These are phyloP conservation scores for Centella asiatica DNA, from an alignment of 129 eudicot species.

Conservation along the genomic window DNA sequence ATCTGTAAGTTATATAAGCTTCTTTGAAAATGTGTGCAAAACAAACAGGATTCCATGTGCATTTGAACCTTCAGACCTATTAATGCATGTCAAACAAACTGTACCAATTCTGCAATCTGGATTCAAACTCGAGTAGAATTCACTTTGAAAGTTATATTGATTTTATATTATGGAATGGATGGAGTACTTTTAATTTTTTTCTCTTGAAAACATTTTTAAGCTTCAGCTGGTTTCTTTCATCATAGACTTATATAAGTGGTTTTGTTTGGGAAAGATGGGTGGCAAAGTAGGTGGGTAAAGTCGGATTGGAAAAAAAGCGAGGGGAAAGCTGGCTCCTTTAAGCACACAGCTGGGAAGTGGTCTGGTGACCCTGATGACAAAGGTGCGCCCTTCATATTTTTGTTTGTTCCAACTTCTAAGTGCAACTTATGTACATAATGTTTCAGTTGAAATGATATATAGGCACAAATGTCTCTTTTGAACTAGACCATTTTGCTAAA, in stretches of 20 bases:
- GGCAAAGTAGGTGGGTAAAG: conserved; percentile 91
- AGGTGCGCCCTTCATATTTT: conserved; percentile 36
- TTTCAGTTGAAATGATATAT: neutral
- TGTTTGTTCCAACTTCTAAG: neutral
- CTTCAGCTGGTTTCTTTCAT: neutral
- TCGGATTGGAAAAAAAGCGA: conserved; percentile 96
- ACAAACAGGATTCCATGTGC: too few species aligned
- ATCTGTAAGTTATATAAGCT: too few species aligned
- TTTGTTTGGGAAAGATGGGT: conserved; percentile 57
- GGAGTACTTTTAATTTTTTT: neutral
- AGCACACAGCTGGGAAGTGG: conserved; percentile 98
- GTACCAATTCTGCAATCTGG: too few species aligned
- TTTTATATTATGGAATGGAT: neutral
- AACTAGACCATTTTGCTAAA: neutral
- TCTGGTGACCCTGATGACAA: conserved; percentile 91
- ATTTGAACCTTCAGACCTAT: too few species aligned
- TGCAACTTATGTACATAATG: neutral
- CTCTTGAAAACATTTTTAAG: neutral
- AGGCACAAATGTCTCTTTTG: neutral
- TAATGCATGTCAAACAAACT: too few species aligned
- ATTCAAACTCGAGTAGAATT: too few species aligned
- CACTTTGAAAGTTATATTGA: neutral
- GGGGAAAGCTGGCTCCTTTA: conserved; percentile 96
- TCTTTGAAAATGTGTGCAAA: too few species aligned
- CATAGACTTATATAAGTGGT: neutral